Evolutionary conservation across 192 early-diverging fungal species (phyloP).

Genomic region (Dissophora globulifera): DNA sequence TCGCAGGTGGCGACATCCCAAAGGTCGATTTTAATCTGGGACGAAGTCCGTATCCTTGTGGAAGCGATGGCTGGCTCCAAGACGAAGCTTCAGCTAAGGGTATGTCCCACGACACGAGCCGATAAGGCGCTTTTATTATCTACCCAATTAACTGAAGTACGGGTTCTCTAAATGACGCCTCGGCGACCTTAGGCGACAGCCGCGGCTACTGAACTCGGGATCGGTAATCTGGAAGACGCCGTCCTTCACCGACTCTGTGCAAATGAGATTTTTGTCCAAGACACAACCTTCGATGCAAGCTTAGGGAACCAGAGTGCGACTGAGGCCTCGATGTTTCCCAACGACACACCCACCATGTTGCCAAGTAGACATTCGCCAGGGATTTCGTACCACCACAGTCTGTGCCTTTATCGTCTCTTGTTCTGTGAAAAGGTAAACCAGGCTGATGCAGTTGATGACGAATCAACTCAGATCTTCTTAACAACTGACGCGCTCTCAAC

Average conservation of each 20-base stretch:
- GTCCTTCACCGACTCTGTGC: conserved; percentile 26
- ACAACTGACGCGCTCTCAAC: too few species aligned
- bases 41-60: conserved; percentile 16
- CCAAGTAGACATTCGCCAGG: background rate
- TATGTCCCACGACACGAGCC: background rate
- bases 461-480: too few species aligned
- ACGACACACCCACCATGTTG: too few species aligned
- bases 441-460: too few species aligned
- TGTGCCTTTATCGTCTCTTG: conserved; percentile 2
- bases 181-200: background rate
- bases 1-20: conserved; percentile 27
- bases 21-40: conserved; percentile 25
- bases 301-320: background rate
- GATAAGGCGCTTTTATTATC: background rate
- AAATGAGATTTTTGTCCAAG: conserved; percentile 20
- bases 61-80: background rate
- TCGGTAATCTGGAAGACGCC: conserved; percentile 18
- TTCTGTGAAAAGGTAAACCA: conserved; percentile 35
- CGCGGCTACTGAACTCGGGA: conserved; percentile 14
- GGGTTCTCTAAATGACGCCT: background rate
- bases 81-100: too few species aligned
- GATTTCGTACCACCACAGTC: conserved; percentile 24
- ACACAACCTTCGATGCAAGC: background rate
- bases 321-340: background rate
- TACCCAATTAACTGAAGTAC: background rate